Evolutionary conservation across 2,329 filamentous ascomycete genomes (phyloP).

Genomic region (Madurella mycetomatis): DNA sequence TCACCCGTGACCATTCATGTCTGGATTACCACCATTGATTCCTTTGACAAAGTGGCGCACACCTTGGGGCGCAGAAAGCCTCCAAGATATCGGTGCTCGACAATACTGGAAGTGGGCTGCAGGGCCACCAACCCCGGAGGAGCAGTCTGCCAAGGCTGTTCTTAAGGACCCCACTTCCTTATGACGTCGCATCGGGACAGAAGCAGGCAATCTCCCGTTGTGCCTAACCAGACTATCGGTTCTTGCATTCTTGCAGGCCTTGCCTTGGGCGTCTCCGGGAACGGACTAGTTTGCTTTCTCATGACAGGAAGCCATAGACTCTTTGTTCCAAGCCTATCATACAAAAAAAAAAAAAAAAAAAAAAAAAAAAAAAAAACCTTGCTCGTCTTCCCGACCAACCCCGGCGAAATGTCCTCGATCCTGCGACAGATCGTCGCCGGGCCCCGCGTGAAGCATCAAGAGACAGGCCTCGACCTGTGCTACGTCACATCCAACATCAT

Average conservation of each 20-base stretch:
- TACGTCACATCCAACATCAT: slow-evolving; percentile 84
- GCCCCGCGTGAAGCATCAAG: slow-evolving; percentile 75
- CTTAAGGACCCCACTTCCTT: neutral
- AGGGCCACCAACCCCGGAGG: too few relatives aligned
- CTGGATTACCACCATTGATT: too few relatives aligned
- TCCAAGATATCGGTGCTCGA: too few relatives aligned
- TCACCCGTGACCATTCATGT: neutral
- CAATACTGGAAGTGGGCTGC: too few relatives aligned
- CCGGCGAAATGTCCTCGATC: slow-evolving; percentile 60
- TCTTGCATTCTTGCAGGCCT: too few relatives aligned
- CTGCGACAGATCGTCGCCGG: slow-evolving; percentile 89
- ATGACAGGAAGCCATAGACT: neutral
- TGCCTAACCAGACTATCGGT: neutral
- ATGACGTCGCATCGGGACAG: neutral
- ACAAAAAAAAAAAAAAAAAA: too few relatives aligned
- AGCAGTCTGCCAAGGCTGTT: neutral
- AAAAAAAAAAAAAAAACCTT: too few relatives aligned
- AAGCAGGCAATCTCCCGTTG: neutral
- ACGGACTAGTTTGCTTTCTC: too few relatives aligned
- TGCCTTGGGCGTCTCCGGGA: too few relatives aligned
- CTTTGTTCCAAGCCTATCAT: neutral
- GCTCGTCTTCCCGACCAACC: neutral
- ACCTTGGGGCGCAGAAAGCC: too few relatives aligned
- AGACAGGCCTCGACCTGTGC: slow-evolving; percentile 88
- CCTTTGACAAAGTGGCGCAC: too few relatives aligned